These are phyloP conservation scores for Spathaspora arborariae DNA, from an alignment of 805 yeast genomes.

Conservation along the genomic window DNA sequence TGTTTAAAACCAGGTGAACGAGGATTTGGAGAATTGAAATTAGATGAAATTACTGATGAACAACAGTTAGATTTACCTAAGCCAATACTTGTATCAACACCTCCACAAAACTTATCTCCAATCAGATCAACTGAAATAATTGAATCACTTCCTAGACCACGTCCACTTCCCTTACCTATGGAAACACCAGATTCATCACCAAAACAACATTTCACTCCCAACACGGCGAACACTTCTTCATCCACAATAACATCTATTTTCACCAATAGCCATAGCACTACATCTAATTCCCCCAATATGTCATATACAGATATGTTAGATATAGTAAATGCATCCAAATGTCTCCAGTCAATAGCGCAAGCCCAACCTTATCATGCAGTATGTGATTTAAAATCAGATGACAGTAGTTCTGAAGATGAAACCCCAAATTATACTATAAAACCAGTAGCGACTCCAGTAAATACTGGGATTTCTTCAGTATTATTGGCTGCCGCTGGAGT, in stretches of 20 bases:
- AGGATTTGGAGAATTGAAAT: conserved; percentile 62
- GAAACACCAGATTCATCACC: not conserved
- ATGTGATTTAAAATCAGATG: not conserved
- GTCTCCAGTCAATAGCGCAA: conserved; percentile 24
- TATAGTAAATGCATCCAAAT: conserved; percentile 33
- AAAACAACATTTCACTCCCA: not conserved
- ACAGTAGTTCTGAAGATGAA: conserved; percentile 3
- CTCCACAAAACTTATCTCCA: not conserved
- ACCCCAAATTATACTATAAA: conserved; percentile 5
- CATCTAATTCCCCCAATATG: conserved; percentile 1
- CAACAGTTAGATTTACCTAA: not conserved
- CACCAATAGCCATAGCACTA: not conserved
- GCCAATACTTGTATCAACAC: not conserved
- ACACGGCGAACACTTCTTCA: not conserved
- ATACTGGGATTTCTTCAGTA: conserved; percentile 21
- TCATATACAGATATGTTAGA: conserved; percentile 23
- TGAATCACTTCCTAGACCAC: not conserved
- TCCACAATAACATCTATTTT: not conserved
- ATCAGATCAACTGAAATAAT: not conserved
- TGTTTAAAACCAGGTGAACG: conserved; percentile 57
- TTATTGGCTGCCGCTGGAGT: conserved; percentile 17
- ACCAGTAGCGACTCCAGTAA: not conserved
- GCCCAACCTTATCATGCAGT: not conserved
- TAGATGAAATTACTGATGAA: conserved; percentile 24
- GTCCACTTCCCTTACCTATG: not conserved